A percentile compares a stretch with the other conserved stretches of the same genome.
Conservation (phyloP, 1,284 basidiomycete genomes). For the Ceraceosorus bombacis region DNA sequence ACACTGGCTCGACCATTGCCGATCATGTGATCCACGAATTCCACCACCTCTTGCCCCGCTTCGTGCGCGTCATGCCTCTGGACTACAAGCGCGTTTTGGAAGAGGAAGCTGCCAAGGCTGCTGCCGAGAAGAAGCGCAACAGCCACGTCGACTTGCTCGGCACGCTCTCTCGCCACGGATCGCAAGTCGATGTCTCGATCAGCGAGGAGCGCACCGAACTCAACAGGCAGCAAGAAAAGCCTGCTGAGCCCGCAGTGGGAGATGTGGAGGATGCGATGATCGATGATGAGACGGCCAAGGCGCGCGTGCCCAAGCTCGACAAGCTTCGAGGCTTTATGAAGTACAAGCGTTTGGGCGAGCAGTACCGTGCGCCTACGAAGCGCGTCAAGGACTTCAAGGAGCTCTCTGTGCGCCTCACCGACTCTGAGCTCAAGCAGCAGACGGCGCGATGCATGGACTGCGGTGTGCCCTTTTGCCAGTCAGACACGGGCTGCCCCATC, state of each 20-base stretch:
- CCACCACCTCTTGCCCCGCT: conserved; percentile 43
- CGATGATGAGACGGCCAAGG: conserved; percentile 41
- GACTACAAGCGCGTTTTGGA: conserved; percentile 47
- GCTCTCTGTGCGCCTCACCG: conserved; percentile 40
- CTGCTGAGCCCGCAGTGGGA: conserved; percentile 35
- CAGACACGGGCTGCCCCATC: conserved; percentile 45
- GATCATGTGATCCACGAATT: conserved; percentile 44
- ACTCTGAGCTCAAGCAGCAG: conserved; percentile 46
- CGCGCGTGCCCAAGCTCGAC: conserved; percentile 42
- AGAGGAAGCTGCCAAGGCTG: conserved; percentile 45
- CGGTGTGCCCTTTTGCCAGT: conserved; percentile 47
- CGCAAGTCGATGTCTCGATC: conserved; percentile 36
- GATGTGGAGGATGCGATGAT: conserved; percentile 46
- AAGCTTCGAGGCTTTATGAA: conserved; percentile 47
- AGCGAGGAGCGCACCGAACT: conserved; percentile 18
- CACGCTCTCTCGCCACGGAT: conserved; percentile 41
- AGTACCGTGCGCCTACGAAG: conserved; percentile 40
- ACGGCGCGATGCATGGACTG: conserved; percentile 48
- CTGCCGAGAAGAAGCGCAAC: conserved; percentile 44
- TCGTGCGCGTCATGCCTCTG: conserved; percentile 43
- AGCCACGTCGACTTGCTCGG: conserved; percentile 46
- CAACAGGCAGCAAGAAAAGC: conserved; percentile 8
- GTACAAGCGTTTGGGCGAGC: conserved; percentile 45
- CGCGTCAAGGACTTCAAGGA: conserved; percentile 45
- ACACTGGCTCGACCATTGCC: conserved; percentile 41